Percentiles rank a stretch among this genome's conserved stretches.
Evolutionary conservation across 176 grass and related monocot species (phyloP).

Genomic region (Dendrocalamus sinicus): DNA sequence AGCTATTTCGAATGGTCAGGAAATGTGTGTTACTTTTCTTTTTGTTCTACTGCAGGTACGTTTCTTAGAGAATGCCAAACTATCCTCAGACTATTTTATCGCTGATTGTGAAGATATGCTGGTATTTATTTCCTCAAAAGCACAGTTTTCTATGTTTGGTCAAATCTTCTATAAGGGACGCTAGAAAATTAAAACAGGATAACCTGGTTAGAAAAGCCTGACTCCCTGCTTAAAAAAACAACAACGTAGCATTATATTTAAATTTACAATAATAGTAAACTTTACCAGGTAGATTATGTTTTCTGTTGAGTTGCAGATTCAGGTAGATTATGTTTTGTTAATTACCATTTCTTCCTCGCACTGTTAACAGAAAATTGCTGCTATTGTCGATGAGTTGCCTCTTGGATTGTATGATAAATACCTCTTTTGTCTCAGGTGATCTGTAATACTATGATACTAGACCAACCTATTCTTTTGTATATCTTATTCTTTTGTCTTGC

Average conservation of each 20-base stretch:
- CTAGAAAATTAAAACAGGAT: conserved; percentile 28
- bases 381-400: conserved; percentile 83
- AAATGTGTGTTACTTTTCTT: conserved; percentile 24
- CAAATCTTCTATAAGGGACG: conserved; percentile 25
- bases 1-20: conserved; percentile 31
- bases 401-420: conserved; percentile 90
- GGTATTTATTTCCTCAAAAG: conserved; percentile 53
- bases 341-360: conserved; percentile 12
- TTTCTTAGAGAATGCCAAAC: conserved; percentile 88
- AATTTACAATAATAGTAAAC: conserved; percentile 23
- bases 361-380: conserved; percentile 85
- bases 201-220: conserved; percentile 6
- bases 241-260: background rate
- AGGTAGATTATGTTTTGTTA: too few relatives aligned
- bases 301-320: background rate
- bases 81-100: conserved; percentile 97
- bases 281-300: conserved; percentile 5
- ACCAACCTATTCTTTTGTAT: background rate
- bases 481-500: background rate
- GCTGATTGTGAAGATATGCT: conserved; percentile 85
- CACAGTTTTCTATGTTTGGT: conserved; percentile 23
- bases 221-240: conserved; percentile 11
- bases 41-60: conserved; percentile 66
- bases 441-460: background rate
- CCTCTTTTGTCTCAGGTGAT: conserved; percentile 86